These are phyloP conservation scores for Forsythia suspensa DNA, from an alignment of 257 asterid genomes.

Conservation along the genomic window DNA sequence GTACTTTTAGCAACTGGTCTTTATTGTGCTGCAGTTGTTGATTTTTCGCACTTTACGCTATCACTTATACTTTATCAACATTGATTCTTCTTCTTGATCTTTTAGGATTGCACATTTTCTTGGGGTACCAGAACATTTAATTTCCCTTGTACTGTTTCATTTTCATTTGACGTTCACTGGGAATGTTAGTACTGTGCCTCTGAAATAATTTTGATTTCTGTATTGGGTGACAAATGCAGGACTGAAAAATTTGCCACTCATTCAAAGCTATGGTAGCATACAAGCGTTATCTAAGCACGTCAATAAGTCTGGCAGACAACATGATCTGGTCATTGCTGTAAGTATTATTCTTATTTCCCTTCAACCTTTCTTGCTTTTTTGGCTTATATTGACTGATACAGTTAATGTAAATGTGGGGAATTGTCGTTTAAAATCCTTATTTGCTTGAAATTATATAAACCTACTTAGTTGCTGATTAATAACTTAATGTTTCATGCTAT, in stretches of 20 bases:
- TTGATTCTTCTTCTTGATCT: neutral
- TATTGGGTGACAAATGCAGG: conserved; percentile 41
- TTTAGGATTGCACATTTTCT: neutral
- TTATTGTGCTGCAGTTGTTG: neutral
- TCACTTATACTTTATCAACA: neutral
- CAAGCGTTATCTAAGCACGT: conserved; percentile 56
- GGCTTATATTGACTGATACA: neutral
- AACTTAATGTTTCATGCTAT: conserved; percentile 25
- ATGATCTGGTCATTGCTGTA: conserved; percentile 87
- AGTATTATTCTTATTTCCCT: conserved; percentile 33
- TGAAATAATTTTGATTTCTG: conserved; percentile 12
- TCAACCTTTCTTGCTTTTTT: neutral
- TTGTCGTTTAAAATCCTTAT: conserved; percentile 5
- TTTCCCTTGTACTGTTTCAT: neutral
- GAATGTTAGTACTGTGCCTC: neutral
- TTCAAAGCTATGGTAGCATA: conserved; percentile 73
- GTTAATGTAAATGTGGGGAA: conserved; percentile 2
- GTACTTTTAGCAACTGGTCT: neutral
- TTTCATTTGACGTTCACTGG: neutral
- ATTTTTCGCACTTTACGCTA: neutral
- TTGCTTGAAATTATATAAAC: conserved; percentile 10
- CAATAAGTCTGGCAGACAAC: conserved; percentile 72
- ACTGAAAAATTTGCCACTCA: conserved; percentile 60
- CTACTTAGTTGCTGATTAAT: conserved; percentile 7
- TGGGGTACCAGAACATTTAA: neutral